Conservation (phyloP, 768 basidiomycete genomes). For the Leccinum aurantiacum region DNA sequence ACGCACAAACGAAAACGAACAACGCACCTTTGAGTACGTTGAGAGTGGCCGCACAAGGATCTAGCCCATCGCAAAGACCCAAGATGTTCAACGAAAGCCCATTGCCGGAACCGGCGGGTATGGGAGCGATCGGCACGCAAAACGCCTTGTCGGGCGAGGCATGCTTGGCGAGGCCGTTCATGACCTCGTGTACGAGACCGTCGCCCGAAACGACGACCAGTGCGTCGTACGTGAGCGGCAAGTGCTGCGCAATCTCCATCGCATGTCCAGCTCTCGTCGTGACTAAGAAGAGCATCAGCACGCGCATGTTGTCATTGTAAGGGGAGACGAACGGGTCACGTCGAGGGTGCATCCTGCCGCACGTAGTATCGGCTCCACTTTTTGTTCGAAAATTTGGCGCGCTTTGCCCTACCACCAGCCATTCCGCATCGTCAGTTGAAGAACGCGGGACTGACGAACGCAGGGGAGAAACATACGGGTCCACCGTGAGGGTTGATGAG, state of each 20-base stretch:
- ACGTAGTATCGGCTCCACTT: conserved; percentile 69
- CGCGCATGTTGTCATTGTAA: neutral
- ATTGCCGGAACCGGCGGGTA: conserved; percentile 85
- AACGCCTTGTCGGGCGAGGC: conserved; percentile 60
- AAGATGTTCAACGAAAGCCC: conserved; percentile 72
- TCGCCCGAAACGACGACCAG: conserved; percentile 80
- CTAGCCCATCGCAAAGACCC: conserved; percentile 66
- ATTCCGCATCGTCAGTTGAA: conserved; percentile 2
- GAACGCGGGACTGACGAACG: neutral
- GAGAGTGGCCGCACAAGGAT: conserved; percentile 69
- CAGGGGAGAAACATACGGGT: conserved; percentile 45
- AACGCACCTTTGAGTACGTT: conserved; percentile 75
- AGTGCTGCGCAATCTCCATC: conserved; percentile 54
- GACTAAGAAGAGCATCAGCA: conserved; percentile 39
- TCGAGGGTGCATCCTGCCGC: conserved; percentile 65
- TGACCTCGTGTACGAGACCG: conserved; percentile 77
- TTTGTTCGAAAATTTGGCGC: conserved; percentile 47
- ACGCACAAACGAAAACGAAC: neutral
- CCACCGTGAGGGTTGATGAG: conserved; percentile 82
- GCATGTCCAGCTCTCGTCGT: conserved; percentile 68
- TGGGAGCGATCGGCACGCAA: conserved; percentile 66
- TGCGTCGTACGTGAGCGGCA: conserved; percentile 66
- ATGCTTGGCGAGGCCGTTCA: conserved; percentile 80
- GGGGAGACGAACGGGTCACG: conserved; percentile 51
- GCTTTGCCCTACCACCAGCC: conserved; percentile 56